Percentiles rank a stretch among this genome's conserved stretches.
Conservation (phyloP, 257 asterid species). For the Nicotiana tabacum region DNA sequence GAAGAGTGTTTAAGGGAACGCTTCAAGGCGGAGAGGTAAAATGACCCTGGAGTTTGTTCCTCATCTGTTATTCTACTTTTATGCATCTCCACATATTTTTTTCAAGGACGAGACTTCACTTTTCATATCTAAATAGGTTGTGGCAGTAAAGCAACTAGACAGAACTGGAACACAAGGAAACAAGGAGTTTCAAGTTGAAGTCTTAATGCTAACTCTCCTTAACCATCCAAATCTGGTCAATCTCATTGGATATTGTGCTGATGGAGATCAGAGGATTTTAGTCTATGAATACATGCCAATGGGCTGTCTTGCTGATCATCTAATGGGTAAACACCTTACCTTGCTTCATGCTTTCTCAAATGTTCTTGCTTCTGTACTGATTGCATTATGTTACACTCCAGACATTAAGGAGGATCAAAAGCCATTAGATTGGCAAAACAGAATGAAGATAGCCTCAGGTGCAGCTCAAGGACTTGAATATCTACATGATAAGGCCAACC, state of each 20-base stretch:
- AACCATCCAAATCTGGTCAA: slow-evolving; percentile 66
- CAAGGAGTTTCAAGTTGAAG: slow-evolving; percentile 69
- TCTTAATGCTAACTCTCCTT: slow-evolving; percentile 57
- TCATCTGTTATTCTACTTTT: neutral
- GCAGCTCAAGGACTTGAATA: slow-evolving; percentile 79
- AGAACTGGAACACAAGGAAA: slow-evolving; percentile 65
- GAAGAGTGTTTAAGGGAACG: slow-evolving; percentile 64
- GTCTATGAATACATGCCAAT: slow-evolving; percentile 74
- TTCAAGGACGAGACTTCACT: no score
- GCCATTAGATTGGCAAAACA: slow-evolving; percentile 59
- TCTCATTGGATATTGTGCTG: slow-evolving; percentile 88
- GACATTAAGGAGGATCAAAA: slow-evolving; percentile 38
- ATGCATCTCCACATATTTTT: neutral
- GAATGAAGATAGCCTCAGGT: slow-evolving; percentile 74
- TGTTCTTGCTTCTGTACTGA: neutral
- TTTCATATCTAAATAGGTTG: slow-evolving; percentile 32
- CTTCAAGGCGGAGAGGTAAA: slow-evolving; percentile 67
- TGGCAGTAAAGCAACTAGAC: slow-evolving; percentile 80
- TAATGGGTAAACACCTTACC: slow-evolving; percentile 44
- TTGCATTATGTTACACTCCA: slow-evolving; percentile 17
- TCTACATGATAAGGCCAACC: slow-evolving; percentile 75
- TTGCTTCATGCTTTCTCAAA: neutral
- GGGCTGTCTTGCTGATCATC: slow-evolving; percentile 50
- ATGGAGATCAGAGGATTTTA: slow-evolving; percentile 92
- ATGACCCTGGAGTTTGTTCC: neutral